Evolutionary conservation across 2,329 filamentous ascomycete genomes (phyloP).

Genomic region (Monosporascus sp.): DNA sequence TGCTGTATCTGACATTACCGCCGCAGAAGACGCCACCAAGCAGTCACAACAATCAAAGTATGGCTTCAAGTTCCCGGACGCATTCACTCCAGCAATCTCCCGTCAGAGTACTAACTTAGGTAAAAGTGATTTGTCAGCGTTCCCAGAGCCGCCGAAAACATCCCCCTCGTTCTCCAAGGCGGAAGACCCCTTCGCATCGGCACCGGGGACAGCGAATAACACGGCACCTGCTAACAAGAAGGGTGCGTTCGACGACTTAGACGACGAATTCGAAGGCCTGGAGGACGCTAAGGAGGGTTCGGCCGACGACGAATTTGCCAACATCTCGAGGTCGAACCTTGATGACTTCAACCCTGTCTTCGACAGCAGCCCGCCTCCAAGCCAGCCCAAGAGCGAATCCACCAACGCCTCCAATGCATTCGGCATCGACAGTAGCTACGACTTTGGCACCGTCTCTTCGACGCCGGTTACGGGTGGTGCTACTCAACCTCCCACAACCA

Average conservation of each 20-base stretch:
- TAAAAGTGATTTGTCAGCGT: conserved; percentile 22
- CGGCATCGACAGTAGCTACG: conserved; percentile 52
- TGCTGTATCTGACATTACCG: conserved; percentile 21
- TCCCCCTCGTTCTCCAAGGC: conserved; percentile 28
- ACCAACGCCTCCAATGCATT: conserved; percentile 38
- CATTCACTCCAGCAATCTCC: background rate
- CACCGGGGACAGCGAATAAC: conserved; percentile 29
- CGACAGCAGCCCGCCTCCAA: conserved; percentile 60
- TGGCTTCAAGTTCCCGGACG: conserved; percentile 9
- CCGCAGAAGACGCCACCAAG: conserved; percentile 9
- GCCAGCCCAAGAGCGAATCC: conserved; percentile 49
- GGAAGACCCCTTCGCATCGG: conserved; percentile 30
- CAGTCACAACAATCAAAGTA: conserved; percentile 26
- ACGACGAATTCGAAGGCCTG: conserved; percentile 75
- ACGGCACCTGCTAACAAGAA: conserved; percentile 35
- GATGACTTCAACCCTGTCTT: conserved; percentile 81
- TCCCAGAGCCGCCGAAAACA: conserved; percentile 29
- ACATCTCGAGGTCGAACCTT: conserved; percentile 62
- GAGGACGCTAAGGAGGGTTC: conserved; percentile 79
- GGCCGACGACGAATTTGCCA: conserved; percentile 74
- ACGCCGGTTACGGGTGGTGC: conserved; percentile 26
- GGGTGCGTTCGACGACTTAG: conserved; percentile 67
- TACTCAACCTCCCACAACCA: conserved; percentile 31
- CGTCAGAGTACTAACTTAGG: conserved; percentile 17
- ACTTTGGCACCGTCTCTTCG: conserved; percentile 46